phyloP scores from a whole-genome alignment of 1,284 basidiomycete species.

The Ceratobasidium sp. region DNA sequence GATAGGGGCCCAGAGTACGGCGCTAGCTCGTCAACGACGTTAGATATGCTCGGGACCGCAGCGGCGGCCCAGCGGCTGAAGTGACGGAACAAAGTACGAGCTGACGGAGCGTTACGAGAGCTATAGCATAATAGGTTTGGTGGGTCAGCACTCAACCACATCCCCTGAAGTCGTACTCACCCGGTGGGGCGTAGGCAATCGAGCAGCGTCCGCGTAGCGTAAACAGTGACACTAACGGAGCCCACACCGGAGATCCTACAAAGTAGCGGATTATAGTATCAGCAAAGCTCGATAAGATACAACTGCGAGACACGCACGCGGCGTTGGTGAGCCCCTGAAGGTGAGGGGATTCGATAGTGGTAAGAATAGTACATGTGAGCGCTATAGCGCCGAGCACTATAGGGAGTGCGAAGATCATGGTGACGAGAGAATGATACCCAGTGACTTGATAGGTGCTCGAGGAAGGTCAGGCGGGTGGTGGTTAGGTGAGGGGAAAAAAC shows the following conservation, averaged over 20 bases:
- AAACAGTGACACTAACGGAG: neutral
- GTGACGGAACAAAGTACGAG: neutral
- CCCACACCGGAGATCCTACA: neutral
- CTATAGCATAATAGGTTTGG: neutral
- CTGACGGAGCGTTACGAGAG: neutral
- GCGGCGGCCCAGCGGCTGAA: neutral
- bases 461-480: too few relatives aligned
- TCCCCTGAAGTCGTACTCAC: neutral
- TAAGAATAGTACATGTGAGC: neutral
- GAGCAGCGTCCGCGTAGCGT: neutral
- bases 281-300: neutral
- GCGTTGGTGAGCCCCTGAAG: neutral
- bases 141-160: neutral
- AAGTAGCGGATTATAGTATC: neutral
- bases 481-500: neutral
- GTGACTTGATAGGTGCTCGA: neutral
- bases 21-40: neutral
- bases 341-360: neutral
- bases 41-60: neutral
- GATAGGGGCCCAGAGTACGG: neutral
- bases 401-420: neutral
- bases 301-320: neutral
- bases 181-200: too few relatives aligned
- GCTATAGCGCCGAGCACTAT: neutral
- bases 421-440: neutral